Percentiles rank a stretch among this genome's conserved stretches.
phyloP scores from a whole-genome alignment of 1,284 basidiomycete species.

The Trametes hirsuta region DNA sequence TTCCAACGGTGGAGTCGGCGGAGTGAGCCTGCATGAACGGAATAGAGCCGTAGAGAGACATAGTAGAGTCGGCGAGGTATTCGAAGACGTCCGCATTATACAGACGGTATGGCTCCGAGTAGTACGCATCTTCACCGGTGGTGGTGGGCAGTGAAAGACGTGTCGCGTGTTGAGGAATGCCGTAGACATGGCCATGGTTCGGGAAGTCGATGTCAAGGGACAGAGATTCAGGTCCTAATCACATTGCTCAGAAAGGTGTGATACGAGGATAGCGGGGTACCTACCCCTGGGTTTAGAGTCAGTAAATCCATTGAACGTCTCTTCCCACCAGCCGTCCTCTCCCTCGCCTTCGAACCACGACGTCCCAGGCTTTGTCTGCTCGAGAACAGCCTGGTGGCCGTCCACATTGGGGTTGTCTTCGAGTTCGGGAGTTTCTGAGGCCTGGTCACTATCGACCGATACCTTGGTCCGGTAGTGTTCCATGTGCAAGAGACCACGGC shows the following conservation, averaged over 20 bases:
- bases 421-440: slow-evolving; percentile 36
- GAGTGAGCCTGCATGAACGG: slow-evolving; percentile 95
- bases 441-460: slow-evolving; percentile 40
- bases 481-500: slow-evolving; percentile 91
- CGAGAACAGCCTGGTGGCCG: slow-evolving; percentile 55
- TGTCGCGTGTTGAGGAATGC: slow-evolving; percentile 97
- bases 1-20: slow-evolving; percentile 80
- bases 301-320: slow-evolving; percentile 83
- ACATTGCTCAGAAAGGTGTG: not conserved
- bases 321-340: slow-evolving; percentile 89
- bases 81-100: slow-evolving; percentile 99
- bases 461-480: slow-evolving; percentile 91
- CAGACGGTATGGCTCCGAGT: slow-evolving; percentile 91
- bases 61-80: slow-evolving; percentile 89
- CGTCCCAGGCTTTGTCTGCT: slow-evolving; percentile 50
- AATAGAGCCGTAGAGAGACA: slow-evolving; percentile 91
- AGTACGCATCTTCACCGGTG: slow-evolving; percentile 68
- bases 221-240: slow-evolving; percentile 87
- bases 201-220: slow-evolving; percentile 95
- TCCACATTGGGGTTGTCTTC: slow-evolving; percentile 45
- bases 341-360: slow-evolving; percentile 88
- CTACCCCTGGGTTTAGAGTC: slow-evolving; percentile 95
- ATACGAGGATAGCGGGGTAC: not conserved
- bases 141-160: slow-evolving; percentile 88
- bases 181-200: slow-evolving; percentile 87